These are phyloP conservation scores for Babesia ovata DNA, from an alignment of 169 alveolate species.

Conservation along the genomic window DNA sequence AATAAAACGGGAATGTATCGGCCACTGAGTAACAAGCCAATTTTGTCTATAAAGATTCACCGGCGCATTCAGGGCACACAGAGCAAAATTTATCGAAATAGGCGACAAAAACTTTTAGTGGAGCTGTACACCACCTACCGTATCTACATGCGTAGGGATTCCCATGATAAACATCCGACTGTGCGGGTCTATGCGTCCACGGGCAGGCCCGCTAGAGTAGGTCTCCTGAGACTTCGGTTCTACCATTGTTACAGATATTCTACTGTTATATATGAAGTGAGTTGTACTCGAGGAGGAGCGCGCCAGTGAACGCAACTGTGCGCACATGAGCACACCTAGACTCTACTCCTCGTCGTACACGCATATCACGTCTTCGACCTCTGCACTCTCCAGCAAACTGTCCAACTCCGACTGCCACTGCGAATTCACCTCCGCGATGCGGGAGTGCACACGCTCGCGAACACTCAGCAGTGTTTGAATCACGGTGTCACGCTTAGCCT, in stretches of 20 bases:
- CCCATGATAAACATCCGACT: slow-evolving; percentile 60
- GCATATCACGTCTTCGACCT: slow-evolving; percentile 55
- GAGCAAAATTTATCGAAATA: too few species aligned
- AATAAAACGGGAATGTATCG: too few species aligned
- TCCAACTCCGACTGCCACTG: slow-evolving; percentile 42
- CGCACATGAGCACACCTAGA: neutral
- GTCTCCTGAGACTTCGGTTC: neutral
- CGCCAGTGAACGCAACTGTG: slow-evolving; percentile 14
- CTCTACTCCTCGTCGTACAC: slow-evolving; percentile 32
- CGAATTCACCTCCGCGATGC: slow-evolving; percentile 49
- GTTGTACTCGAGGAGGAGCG: neutral
- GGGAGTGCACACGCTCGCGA: slow-evolving; percentile 33
- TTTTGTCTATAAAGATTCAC: too few species aligned
- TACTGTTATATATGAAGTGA: slow-evolving; percentile 13
- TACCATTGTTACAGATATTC: slow-evolving; percentile 5
- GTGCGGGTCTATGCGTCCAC: slow-evolving; percentile 38
- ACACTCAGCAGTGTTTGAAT: slow-evolving; percentile 34
- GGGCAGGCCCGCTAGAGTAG: neutral
- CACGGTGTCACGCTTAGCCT: slow-evolving; percentile 36
- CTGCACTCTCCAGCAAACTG: slow-evolving; percentile 48
- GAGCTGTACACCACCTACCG: slow-evolving; percentile 14
- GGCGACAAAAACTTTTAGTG: neutral
- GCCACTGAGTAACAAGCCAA: too few species aligned
- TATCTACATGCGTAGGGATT: slow-evolving; percentile 51
- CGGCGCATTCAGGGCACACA: too few species aligned